Percentiles rank a stretch among this genome's conserved stretches.
These are phyloP conservation scores for Boletus reticuloceps DNA, from an alignment of 768 basidiomycete genomes.

Conservation along the genomic window DNA sequence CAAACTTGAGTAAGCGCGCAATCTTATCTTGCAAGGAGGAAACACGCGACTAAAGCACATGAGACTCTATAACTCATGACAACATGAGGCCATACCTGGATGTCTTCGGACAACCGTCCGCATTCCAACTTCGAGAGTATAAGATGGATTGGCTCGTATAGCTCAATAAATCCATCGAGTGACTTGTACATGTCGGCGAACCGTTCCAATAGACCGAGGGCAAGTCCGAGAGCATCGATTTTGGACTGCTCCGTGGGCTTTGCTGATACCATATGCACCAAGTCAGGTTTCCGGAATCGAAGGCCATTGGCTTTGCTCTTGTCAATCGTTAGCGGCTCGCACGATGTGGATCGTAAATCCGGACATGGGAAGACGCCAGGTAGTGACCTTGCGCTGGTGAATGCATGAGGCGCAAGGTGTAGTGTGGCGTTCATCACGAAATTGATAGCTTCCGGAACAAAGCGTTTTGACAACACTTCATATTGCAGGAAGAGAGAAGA, in stretches of 20 bases:
- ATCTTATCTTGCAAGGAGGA: slow-evolving; percentile 48
- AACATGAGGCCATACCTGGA: slow-evolving; percentile 48
- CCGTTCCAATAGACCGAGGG: slow-evolving; percentile 60
- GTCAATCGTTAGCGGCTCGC: slow-evolving; percentile 38
- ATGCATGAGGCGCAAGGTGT: slow-evolving; percentile 67
- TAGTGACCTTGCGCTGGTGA: slow-evolving; percentile 42
- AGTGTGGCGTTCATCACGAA: slow-evolving; percentile 72
- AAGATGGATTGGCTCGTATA: slow-evolving; percentile 65
- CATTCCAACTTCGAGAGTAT: slow-evolving; percentile 55
- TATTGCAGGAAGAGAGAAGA: slow-evolving; percentile 84
- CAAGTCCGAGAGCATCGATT: slow-evolving; percentile 62
- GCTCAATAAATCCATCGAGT: slow-evolving; percentile 80
- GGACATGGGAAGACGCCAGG: slow-evolving; percentile 73
- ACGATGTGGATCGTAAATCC: slow-evolving; percentile 58
- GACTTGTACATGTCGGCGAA: slow-evolving; percentile 78
- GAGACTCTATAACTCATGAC: slow-evolving; percentile 4
- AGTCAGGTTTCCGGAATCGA: slow-evolving; percentile 42
- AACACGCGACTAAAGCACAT: slow-evolving; percentile 44
- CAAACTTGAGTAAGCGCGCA: slow-evolving; percentile 66
- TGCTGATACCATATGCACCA: slow-evolving; percentile 42
- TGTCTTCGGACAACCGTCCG: slow-evolving; percentile 42
- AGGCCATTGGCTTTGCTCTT: slow-evolving; percentile 41
- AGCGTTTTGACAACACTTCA: slow-evolving; percentile 78
- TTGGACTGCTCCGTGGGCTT: slow-evolving; percentile 58
- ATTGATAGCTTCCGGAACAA: slow-evolving; percentile 87